Conservation (phyloP, 2,329 filamentous ascomycete species). For the Colletotrichum chrysophilum region DNA sequence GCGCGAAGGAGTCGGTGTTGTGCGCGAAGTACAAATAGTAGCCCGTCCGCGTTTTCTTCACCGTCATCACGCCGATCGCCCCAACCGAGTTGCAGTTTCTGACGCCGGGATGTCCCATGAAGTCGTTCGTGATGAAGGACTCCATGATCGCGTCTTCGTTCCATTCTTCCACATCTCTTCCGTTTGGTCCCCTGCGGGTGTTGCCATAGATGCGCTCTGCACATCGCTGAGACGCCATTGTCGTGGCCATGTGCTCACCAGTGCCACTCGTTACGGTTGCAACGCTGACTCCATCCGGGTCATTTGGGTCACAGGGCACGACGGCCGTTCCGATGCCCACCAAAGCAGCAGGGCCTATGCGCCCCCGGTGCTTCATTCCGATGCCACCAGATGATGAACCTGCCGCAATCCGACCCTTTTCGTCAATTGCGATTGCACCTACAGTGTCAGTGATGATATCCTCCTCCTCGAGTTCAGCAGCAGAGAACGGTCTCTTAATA, state of each 20-base stretch:
- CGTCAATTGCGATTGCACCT: slow-evolving; percentile 92
- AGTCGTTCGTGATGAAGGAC: slow-evolving; percentile 84
- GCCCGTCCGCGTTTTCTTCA: slow-evolving; percentile 81
- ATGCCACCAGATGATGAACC: slow-evolving; percentile 97
- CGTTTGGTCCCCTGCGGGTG: slow-evolving; percentile 64
- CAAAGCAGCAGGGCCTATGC: slow-evolving; percentile 89
- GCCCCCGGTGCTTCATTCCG: slow-evolving; percentile 95
- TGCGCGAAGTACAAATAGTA: slow-evolving; percentile 92
- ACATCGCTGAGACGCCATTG: slow-evolving; percentile 86
- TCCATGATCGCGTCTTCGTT: slow-evolving; percentile 80
- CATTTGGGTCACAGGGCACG: slow-evolving; percentile 75
- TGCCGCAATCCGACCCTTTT: slow-evolving; percentile 85
- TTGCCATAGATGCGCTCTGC: slow-evolving; percentile 83
- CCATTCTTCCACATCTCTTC: slow-evolving; percentile 67
- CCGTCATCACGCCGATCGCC: slow-evolving; percentile 87
- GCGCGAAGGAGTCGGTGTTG: slow-evolving; percentile 88
- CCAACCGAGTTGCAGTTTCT: slow-evolving; percentile 79
- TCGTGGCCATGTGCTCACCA: slow-evolving; percentile 97
- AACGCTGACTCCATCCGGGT: slow-evolving; percentile 72
- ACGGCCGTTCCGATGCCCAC: slow-evolving; percentile 92
- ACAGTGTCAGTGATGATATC: slow-evolving; percentile 88
- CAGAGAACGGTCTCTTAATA: slow-evolving; percentile 38
- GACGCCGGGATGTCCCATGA: slow-evolving; percentile 91
- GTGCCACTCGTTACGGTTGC: slow-evolving; percentile 92
- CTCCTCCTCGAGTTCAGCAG: slow-evolving; percentile 44